Conservation (phyloP, 345 rosid species). For the Hibiscus trionum region DNA sequence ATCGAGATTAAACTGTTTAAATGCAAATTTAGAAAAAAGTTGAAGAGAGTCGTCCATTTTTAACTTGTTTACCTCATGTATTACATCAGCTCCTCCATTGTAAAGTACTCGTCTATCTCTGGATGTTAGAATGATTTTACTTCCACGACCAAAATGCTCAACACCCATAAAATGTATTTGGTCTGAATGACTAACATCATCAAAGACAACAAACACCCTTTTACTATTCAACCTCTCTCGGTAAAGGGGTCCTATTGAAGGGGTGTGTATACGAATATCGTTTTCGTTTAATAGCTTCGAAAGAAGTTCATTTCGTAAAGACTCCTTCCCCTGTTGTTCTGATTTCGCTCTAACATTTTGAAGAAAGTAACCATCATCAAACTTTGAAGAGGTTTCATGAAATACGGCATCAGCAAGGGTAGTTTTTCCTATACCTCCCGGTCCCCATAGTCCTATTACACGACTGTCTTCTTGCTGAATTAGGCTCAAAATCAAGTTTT, state of each 20-base stretch:
- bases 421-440: background rate
- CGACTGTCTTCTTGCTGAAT: background rate
- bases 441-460: background rate
- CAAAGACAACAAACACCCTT: background rate
- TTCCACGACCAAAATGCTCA: background rate
- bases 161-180: background rate
- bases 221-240: background rate
- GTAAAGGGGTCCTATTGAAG: background rate
- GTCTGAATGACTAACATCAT: background rate
- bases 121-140: background rate
- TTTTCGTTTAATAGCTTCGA: background rate
- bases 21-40: constrained; percentile 5
- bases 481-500: background rate
- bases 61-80: background rate
- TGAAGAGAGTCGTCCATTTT: background rate
- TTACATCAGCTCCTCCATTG: background rate
- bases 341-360: background rate
- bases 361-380: background rate
- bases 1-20: background rate
- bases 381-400: background rate
- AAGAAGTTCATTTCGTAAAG: background rate
- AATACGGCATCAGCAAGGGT: background rate
- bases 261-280: background rate
- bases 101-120: background rate
- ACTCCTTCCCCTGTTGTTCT: background rate